Conservation (phyloP, 768 basidiomycete genomes). For the Calvatia gigantea region DNA sequence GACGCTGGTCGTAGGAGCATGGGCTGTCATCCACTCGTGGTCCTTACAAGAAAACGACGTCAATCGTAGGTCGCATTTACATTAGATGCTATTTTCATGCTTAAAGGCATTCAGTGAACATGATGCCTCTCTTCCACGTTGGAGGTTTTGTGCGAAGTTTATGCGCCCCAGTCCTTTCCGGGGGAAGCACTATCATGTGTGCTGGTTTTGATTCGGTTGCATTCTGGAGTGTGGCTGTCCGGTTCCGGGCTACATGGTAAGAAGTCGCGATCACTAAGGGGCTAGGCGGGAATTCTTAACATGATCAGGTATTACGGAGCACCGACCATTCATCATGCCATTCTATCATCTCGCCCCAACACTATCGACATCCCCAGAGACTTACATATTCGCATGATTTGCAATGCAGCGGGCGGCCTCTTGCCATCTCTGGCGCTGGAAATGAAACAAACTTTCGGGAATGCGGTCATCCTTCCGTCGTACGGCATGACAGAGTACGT, state of each 20-base stretch:
- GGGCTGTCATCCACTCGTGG: conserved; percentile 42
- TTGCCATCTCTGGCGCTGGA: conserved; percentile 47
- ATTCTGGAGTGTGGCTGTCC: conserved; percentile 42
- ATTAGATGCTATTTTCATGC: neutral
- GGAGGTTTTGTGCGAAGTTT: conserved; percentile 59
- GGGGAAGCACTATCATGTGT: conserved; percentile 53
- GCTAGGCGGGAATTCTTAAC: conserved; percentile 7
- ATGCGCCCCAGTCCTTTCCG: conserved; percentile 53
- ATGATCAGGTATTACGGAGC: conserved; percentile 44
- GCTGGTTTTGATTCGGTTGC: conserved; percentile 48
- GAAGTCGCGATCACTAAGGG: conserved; percentile 17
- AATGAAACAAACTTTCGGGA: conserved; percentile 43
- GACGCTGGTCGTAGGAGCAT: conserved; percentile 40
- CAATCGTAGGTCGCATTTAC: conserved; percentile 34
- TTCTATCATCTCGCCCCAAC: conserved; percentile 35
- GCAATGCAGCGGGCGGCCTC: conserved; percentile 51
- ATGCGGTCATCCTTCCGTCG: conserved; percentile 51
- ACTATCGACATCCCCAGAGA: conserved; percentile 27
- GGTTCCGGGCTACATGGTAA: conserved; percentile 47
- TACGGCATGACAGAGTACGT: conserved; percentile 56
- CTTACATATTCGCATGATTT: conserved; percentile 41
- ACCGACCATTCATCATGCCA: conserved; percentile 49
- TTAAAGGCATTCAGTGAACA: conserved; percentile 27
- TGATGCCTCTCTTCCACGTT: conserved; percentile 61
- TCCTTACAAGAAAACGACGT: conserved; percentile 34